These are phyloP conservation scores for Botryosphaeria agaves DNA, from an alignment of 2,329 filamentous ascomycete species.

Conservation along the genomic window DNA sequence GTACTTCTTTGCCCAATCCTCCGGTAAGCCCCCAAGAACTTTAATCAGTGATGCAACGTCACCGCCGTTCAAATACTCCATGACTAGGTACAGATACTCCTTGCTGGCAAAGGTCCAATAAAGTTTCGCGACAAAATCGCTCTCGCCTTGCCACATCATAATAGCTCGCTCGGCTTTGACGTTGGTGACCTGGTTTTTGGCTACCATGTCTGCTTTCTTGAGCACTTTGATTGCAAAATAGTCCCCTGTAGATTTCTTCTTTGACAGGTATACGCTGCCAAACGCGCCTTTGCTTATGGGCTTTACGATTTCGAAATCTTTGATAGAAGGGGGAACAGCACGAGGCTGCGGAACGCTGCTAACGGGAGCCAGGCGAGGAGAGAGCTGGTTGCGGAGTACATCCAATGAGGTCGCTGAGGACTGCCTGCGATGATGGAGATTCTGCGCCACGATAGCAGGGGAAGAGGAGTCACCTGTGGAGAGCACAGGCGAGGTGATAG, in stretches of 20 bases:
- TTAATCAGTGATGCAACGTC: slow-evolving; percentile 96
- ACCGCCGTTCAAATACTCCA: slow-evolving; percentile 97
- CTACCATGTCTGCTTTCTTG: slow-evolving; percentile 99
- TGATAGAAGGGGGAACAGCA: slow-evolving; percentile 87
- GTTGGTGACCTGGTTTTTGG: slow-evolving; percentile 98
- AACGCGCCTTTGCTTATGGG: slow-evolving; percentile 98
- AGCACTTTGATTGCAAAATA: slow-evolving; percentile 98
- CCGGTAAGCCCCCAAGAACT: slow-evolving; percentile 73
- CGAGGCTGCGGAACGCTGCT: slow-evolving; percentile 68
- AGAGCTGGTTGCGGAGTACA: slow-evolving; percentile 50
- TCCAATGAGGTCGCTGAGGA: slow-evolving; percentile 76
- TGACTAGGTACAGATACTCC: slow-evolving; percentile 94
- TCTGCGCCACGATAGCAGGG: slow-evolving; percentile 39
- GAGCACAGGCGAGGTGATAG: slow-evolving; percentile 77
- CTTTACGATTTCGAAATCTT: slow-evolving; percentile 98
- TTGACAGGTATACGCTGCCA: slow-evolving; percentile 91
- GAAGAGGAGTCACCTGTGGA: slow-evolving; percentile 68
- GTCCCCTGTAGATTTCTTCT: slow-evolving; percentile 96
- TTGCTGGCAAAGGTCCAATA: slow-evolving; percentile 99
- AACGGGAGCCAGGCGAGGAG: slow-evolving; percentile 62
- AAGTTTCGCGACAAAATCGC: slow-evolving; percentile 95
- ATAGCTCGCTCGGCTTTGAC: slow-evolving; percentile 97
- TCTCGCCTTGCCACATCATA: slow-evolving; percentile 99
- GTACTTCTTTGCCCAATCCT: slow-evolving; percentile 98
- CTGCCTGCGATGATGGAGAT: slow-evolving; percentile 56